Base-by-base conservation (phyloP, 2,329 filamentous ascomycete genomes). In the Stromatinia cepivora region DNA sequence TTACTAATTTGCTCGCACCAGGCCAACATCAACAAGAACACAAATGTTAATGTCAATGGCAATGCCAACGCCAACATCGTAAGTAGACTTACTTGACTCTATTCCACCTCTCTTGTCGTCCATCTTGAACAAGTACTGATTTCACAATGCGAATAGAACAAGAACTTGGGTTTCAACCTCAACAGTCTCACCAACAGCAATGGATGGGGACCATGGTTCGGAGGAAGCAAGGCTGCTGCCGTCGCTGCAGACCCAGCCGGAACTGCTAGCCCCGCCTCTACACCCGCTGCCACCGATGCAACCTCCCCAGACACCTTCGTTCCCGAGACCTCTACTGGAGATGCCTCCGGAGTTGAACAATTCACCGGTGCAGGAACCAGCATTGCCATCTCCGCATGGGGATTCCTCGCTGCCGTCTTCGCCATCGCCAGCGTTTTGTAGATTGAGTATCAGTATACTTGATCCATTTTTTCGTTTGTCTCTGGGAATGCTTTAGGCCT, bases 321-420 rank as follows among this genome's bases (percentile, higher is more conserved):
- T 1, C 61, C 61, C 1, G n/a, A 42, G 13, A 34, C 17, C 10
- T 64, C 61, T 36, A 59, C n/a, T n/a, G 61, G 61, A 13, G 59
- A 63, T 11, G n/a, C n/a, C 8, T 39, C 59, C 4, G 59, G 59
- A 4, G 3, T 52, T 28, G 61, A 64, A 17, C 34, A 52, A 64
- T 64, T 64, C 61, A 64, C 61, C 34, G 61, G 61, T 39, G 61
- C 61, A 20, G 61, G 61, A 39, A 34, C 22, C 61, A 64, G 22
- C 61, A 39, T 64, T 20, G 34, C n/a, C 2, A 17, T 64, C 46
- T 64, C 61, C n/a, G 61, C 61, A 20, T 64, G 61, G 61, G 61
- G 61, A 52, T 53, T 64, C 61, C 22, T 64, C 13, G 61, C 46
- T 13, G 61, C 61, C 34, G 34, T 64, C 34, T 53, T 64, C 31